Evolutionary conservation across 2,329 filamentous ascomycete genomes (phyloP), one percentile per base, ranked within the genome.

Genomic region (Ophiobolus disseminans): DNA sequence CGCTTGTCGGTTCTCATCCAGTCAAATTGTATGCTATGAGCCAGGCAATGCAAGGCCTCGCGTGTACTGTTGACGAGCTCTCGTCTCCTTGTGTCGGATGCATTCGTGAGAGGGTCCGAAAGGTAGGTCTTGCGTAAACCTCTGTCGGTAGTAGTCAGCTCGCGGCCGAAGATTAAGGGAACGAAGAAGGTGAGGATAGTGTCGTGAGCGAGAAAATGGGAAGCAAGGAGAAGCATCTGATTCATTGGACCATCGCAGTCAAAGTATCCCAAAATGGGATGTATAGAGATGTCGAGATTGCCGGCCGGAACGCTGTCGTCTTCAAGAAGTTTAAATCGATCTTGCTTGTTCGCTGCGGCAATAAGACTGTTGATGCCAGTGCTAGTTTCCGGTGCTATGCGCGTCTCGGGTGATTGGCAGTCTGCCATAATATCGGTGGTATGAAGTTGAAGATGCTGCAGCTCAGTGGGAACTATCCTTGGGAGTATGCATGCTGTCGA

Each of bases 291-390:
- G 26, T 65, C 48, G 5, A 73, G 50, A 30, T 73, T 48, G 9
- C 58, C 57, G 14, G 49, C 34, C 8, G 49, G 52, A 4, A 67
- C 53, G 5, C 40, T 40, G 10, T 59, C 45, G 30, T 69, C 62
- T 28, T 69, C 55, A 14, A 69, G 57, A 14, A 73, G 63, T 4
- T 59, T 57, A 39, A 69, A 69, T 31, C 66, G 62, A 42, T 73
- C 69, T 20, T 64, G 48, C 2, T 40, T 60, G 35, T 70, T 69
- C 5, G 59, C 62, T 40, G 52, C 52, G 21, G 51, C 51, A 35
- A 66, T 59, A 8, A 68, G 35, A 31, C 40, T 42, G 20, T 58
- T 58, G 43, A 62, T 59, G 1, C 51, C 40, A 5, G 42, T 26
- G 20, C 30, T 47, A 23, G 34, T 26, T n/a, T 46, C 28, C 4